These are phyloP conservation scores for Aspergillus novoparasiticus DNA, from an alignment of 2,329 filamentous ascomycete species.

Conservation along the genomic window DNA sequence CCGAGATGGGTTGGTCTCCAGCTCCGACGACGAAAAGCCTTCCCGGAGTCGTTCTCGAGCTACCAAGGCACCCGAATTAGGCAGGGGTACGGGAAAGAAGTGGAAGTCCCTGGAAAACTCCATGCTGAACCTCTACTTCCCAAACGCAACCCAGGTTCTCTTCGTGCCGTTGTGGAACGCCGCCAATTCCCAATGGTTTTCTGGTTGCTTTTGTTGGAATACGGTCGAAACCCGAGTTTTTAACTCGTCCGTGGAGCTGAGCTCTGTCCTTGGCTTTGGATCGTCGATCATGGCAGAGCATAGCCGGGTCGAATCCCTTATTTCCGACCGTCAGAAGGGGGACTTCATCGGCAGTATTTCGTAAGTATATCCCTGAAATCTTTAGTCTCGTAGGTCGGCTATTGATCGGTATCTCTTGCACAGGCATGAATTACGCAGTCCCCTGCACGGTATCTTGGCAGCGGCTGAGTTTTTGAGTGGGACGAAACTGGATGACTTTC, in stretches of 20 bases:
- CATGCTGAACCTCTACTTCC: slow-evolving; percentile 49
- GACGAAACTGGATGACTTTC: slow-evolving; percentile 43
- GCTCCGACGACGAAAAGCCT: slow-evolving; percentile 47
- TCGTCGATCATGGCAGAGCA: slow-evolving; percentile 48
- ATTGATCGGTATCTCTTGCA: background rate
- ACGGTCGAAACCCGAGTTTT: slow-evolving; percentile 40
- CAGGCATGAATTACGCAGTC: slow-evolving; percentile 46
- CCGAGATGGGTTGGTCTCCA: slow-evolving; percentile 44
- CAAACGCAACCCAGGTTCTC: slow-evolving; percentile 50
- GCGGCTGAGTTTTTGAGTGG: slow-evolving; percentile 45
- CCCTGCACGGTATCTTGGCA: slow-evolving; percentile 46
- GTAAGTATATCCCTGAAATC: slow-evolving; percentile 17
- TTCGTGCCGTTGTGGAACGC: slow-evolving; percentile 57
- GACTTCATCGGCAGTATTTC: slow-evolving; percentile 50
- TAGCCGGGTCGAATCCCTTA: slow-evolving; percentile 45
- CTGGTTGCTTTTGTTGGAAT: slow-evolving; percentile 50
- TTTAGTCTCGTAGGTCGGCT: background rate
- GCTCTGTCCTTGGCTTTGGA: slow-evolving; percentile 45
- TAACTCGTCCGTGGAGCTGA: slow-evolving; percentile 40
- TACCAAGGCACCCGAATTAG: slow-evolving; percentile 19
- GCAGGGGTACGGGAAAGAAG: slow-evolving; percentile 28
- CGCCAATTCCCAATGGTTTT: slow-evolving; percentile 50
- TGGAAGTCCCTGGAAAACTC: slow-evolving; percentile 40
- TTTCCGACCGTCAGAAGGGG: slow-evolving; percentile 47
- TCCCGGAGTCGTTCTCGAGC: slow-evolving; percentile 13